A percentile compares a stretch with the other conserved stretches of the same genome.
phyloP scores from a whole-genome alignment of 2,329 filamentous ascomycete genomes.

The Fusarium albosuccineum region DNA sequence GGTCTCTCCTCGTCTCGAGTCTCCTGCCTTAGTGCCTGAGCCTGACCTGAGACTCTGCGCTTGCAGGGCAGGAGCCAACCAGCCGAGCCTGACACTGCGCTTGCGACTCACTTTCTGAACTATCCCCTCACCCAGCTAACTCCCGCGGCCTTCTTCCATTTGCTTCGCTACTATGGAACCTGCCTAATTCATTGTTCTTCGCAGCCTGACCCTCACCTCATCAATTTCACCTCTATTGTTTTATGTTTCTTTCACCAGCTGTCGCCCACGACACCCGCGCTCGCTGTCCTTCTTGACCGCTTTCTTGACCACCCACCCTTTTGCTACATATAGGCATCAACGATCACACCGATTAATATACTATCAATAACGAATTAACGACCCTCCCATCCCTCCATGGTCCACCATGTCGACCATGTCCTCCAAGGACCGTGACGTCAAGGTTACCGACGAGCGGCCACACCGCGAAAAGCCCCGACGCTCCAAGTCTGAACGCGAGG shows the following conservation, averaged over 20 bases:
- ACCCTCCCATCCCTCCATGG: constrained; percentile 43
- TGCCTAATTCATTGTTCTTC: constrained; percentile 20
- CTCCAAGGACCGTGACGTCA: constrained; percentile 58
- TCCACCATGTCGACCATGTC: constrained; percentile 56
- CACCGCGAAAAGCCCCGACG: constrained; percentile 57
- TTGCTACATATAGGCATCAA: constrained; percentile 18
- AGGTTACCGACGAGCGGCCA: constrained; percentile 53
- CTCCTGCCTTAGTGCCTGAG: constrained; percentile 41
- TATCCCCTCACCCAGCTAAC: constrained; percentile 36
- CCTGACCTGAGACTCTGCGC: constrained; percentile 34
- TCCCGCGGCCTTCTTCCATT: neutral
- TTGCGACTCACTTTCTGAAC: constrained; percentile 37
- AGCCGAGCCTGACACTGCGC: constrained; percentile 34
- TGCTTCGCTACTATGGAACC: constrained; percentile 21
- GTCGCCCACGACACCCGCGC: constrained; percentile 15
- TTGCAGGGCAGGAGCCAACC: constrained; percentile 34
- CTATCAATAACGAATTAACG: constrained; percentile 17
- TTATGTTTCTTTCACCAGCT: constrained; percentile 5
- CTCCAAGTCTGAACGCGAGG: constrained; percentile 56
- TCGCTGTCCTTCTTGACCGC: constrained; percentile 30
- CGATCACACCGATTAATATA: constrained; percentile 14
- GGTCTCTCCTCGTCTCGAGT: constrained; percentile 9
- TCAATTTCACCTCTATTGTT: neutral
- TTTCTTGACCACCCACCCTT: constrained; percentile 22
- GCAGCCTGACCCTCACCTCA: constrained; percentile 19